Evolutionary conservation across 345 rosid species (phyloP).

Genomic region (Acer negundo): DNA sequence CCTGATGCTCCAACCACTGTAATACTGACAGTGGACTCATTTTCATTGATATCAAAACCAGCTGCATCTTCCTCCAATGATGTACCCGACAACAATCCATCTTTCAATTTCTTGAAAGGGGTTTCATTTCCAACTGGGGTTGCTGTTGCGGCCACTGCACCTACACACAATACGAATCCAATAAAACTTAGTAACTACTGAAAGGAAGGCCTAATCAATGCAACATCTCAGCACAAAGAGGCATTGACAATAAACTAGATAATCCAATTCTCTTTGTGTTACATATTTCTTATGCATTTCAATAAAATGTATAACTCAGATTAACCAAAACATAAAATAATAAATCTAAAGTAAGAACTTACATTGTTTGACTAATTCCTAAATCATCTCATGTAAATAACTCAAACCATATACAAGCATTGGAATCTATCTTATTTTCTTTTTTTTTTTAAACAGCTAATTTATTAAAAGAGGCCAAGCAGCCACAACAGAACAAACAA

Average conservation of each 20-base stretch:
- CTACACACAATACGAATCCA: conserved; percentile 27
- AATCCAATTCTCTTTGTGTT: background rate
- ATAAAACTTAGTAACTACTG: background rate
- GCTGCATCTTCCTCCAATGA: conserved; percentile 47
- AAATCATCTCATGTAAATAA: background rate
- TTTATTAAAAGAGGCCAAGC: too few relatives aligned
- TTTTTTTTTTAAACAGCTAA: too few relatives aligned
- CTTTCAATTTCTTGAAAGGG: conserved; percentile 47
- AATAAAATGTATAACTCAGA: background rate
- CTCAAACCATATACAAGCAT: background rate
- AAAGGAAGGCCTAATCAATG: background rate
- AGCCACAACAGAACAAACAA: too few relatives aligned
- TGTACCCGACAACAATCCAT: conserved; percentile 40
- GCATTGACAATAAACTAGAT: background rate
- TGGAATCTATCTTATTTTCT: background rate
- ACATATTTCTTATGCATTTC: background rate
- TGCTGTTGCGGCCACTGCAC: conserved; percentile 56
- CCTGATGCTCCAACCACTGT: conserved; percentile 98
- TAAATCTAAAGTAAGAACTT: background rate
- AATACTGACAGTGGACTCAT: conserved; percentile 80
- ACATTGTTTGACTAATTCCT: background rate
- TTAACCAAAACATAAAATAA: background rate
- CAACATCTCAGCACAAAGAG: background rate
- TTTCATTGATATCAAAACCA: conserved; percentile 42
- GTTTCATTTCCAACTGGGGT: conserved; percentile 41